Evolutionary conservation across 148 eudicot genomes (phyloP).

Genomic region (Rhododendron griersonianum): DNA sequence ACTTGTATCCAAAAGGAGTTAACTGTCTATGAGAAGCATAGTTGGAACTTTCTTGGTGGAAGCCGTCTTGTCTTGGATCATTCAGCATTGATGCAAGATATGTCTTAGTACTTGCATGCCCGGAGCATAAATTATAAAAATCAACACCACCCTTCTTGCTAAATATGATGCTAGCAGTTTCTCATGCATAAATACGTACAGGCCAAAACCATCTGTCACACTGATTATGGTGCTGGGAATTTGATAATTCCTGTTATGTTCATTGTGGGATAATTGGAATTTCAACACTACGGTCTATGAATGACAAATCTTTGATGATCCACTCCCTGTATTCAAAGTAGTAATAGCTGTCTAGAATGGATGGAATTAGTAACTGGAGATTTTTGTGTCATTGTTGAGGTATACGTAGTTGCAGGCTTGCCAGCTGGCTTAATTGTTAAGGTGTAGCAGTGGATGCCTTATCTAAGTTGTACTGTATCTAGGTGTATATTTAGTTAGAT

Average conservation of each 20-base stretch:
- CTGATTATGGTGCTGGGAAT: not conserved
- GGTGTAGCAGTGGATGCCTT: not conserved
- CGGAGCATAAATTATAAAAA: not conserved
- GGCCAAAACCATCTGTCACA: not conserved
- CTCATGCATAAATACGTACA: not conserved
- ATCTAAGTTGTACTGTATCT: not conserved
- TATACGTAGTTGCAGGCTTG: not conserved
- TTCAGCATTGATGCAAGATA: not conserved
- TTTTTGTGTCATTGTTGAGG: not conserved
- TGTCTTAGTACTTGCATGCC: not conserved
- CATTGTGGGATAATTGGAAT: not conserved
- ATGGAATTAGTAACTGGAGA: slow-evolving; percentile 6
- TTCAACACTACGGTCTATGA: not conserved
- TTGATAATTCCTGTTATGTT: not conserved
- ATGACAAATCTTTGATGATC: not conserved
- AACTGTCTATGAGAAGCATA: not conserved
- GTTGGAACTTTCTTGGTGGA: not conserved
- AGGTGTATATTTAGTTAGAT: not conserved
- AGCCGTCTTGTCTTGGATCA: not conserved
- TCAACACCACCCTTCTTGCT: not conserved
- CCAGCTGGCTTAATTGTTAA: not conserved
- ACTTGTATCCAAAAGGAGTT: not conserved
- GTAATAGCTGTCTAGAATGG: not conserved
- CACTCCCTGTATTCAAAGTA: not conserved
- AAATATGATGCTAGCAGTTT: not conserved